Evolutionary conservation across 768 basidiomycete genomes (phyloP).

Genomic region (Collybia sp.): DNA sequence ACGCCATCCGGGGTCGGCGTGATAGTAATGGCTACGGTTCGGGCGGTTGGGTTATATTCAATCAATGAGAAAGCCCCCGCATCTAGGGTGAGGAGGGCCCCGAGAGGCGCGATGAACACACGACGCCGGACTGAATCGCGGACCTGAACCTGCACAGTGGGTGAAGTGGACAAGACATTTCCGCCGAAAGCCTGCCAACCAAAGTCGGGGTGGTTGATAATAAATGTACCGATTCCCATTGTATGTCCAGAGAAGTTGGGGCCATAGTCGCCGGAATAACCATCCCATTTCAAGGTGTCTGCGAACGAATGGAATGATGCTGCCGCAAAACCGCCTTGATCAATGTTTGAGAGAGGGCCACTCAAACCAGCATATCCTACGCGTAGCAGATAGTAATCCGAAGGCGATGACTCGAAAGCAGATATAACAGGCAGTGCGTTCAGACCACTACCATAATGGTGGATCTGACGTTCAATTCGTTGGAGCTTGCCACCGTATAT

Average conservation of each 20-base stretch:
- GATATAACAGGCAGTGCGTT: slow-evolving; percentile 51
- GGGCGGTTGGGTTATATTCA: slow-evolving; percentile 31
- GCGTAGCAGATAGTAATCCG: slow-evolving; percentile 47
- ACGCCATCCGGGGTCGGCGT: slow-evolving; percentile 32
- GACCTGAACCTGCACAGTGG: slow-evolving; percentile 37
- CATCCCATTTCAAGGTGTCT: slow-evolving; percentile 55
- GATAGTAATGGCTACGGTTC: slow-evolving; percentile 36
- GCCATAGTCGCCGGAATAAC: slow-evolving; percentile 55
- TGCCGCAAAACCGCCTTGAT: slow-evolving; percentile 51
- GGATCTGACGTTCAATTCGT: slow-evolving; percentile 52
- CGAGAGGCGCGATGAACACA: slow-evolving; percentile 48
- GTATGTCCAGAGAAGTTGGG: slow-evolving; percentile 54
- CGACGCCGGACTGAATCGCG: slow-evolving; percentile 45
- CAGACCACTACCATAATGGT: slow-evolving; percentile 54
- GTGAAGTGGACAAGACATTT: slow-evolving; percentile 33
- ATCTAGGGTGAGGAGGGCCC: slow-evolving; percentile 39
- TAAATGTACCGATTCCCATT: slow-evolving; percentile 42
- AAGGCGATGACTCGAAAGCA: slow-evolving; percentile 40
- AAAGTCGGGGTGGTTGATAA: slow-evolving; percentile 50
- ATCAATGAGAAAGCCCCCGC: slow-evolving; percentile 46
- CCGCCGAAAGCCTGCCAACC: slow-evolving; percentile 63
- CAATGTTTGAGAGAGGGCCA: slow-evolving; percentile 52
- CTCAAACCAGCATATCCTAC: slow-evolving; percentile 47
- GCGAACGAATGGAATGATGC: slow-evolving; percentile 59
- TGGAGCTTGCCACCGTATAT: slow-evolving; percentile 51